Base-by-base conservation (phyloP, 805 yeast species). In the Yamadazyma phyllophila region DNA sequence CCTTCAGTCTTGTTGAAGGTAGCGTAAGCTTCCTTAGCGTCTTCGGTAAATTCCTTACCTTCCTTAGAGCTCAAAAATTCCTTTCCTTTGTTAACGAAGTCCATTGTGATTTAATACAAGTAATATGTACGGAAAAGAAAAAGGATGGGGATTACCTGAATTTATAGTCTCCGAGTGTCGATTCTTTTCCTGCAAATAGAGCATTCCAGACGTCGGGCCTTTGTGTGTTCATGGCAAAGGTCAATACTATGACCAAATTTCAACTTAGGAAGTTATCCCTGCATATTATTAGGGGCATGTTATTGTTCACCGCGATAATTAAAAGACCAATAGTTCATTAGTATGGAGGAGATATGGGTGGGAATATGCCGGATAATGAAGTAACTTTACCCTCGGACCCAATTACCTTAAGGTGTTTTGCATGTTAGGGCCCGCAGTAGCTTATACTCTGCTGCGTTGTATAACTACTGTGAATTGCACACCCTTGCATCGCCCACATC, bases 11-110 rank as follows among this genome's bases (percentile, higher is more conserved):
- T 55, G 59, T 52, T 51, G 65, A 58, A 69, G 40, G 62, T 59
- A 27, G 51, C 47, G 64, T 61, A 68, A 32, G 67, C 73, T 17
- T 58, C 62, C 55, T 70, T 56, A 39, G 71, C 72, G 31, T 66
- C 73, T 44, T 61, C 61, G 26, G 31, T 29, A 29, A 29, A 29
- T 29, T 29, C 31, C 31, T 29, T 29, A 29, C 31, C 31, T 29
- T 29, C 31, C 13, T 29, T n/a, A 29, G 31, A 29, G 9, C 31
- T 7, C 7, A 29, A 54, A 26, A 61, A 59, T 40, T 55, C 58
- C 47, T 64, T 56, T 44, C 68, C 69, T 47, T 67, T 59, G 52
- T 64, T 63, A 35, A 65, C 33, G 43, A 67, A 54, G 52, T 62
- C 64, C 53, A 51, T 51, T 41, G 39, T 51, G 14, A 8, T 31